Conservation (phyloP, 1,139 yeast genomes). For the Pneumocystis canis region DNA sequence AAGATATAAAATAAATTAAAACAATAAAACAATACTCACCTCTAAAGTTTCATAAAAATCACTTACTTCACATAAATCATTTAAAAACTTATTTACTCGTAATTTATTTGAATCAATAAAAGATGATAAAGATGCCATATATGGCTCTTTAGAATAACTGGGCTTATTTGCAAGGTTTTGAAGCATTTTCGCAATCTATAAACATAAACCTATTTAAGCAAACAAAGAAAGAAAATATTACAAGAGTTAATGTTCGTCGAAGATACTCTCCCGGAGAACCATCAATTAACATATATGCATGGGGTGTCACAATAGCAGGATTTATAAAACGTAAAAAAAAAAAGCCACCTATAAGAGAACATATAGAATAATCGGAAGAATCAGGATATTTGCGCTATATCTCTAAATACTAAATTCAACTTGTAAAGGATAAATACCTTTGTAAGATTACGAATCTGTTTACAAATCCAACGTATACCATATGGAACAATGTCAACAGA, state of each 20-base stretch:
- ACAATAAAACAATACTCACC: background rate
- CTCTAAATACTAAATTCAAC: background rate
- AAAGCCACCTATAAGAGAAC: constrained; percentile 55
- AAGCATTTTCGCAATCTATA: constrained; percentile 52
- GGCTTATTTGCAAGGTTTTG: constrained; percentile 70
- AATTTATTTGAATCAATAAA: constrained; percentile 25
- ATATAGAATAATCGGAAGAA: constrained; percentile 40
- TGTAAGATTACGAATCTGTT: constrained; percentile 53
- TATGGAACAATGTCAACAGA: constrained; percentile 50
- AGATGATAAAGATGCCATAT: constrained; percentile 23
- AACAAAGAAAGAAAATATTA: background rate
- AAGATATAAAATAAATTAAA: background rate
- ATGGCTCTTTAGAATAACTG: constrained; percentile 29
- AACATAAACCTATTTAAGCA: background rate
- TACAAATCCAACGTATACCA: constrained; percentile 61
- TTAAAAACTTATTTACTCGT: constrained; percentile 25
- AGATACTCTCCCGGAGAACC: constrained; percentile 30
- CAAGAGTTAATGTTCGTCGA: constrained; percentile 59
- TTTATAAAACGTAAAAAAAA: constrained; percentile 72
- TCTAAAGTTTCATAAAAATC: constrained; percentile 31
- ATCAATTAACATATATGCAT: constrained; percentile 38
- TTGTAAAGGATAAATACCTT: constrained; percentile 16
- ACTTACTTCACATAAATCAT: constrained; percentile 30
- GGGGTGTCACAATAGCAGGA: constrained; percentile 88
- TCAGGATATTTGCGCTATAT: constrained; percentile 44